These are phyloP conservation scores for Lachancea lanzarotensis DNA, from an alignment of 805 yeast species.

Conservation along the genomic window DNA sequence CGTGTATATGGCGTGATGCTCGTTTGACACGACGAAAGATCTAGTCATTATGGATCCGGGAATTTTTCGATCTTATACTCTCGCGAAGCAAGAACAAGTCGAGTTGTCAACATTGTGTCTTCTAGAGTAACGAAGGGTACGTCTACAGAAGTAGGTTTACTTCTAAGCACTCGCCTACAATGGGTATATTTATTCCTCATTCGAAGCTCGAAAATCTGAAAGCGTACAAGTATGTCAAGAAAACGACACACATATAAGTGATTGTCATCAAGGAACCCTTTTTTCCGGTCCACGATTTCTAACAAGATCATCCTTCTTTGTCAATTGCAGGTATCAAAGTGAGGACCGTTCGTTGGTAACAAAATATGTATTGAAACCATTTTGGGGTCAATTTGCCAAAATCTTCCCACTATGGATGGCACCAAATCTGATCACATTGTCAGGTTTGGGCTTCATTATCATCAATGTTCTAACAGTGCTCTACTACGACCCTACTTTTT, in stretches of 20 bases:
- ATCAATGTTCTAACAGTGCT: slow-evolving; percentile 58
- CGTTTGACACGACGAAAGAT: no score
- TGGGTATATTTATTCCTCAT: slow-evolving; percentile 63
- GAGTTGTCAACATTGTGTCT: neutral
- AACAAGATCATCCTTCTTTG: slow-evolving; percentile 1
- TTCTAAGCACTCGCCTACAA: slow-evolving; percentile 17
- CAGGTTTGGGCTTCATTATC: slow-evolving; percentile 68
- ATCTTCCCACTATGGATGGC: slow-evolving; percentile 86
- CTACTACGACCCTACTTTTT: slow-evolving; percentile 64
- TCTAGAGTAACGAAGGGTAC: neutral
- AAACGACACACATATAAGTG: neutral
- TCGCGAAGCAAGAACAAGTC: neutral
- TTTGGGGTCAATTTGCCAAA: slow-evolving; percentile 68
- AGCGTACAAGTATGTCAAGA: slow-evolving; percentile 40
- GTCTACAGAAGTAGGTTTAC: neutral
- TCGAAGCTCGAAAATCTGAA: slow-evolving; percentile 45
- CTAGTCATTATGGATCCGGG: neutral
- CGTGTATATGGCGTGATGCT: no score
- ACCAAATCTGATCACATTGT: slow-evolving; percentile 81
- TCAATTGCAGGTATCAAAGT: slow-evolving; percentile 46
- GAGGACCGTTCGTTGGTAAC: slow-evolving; percentile 80
- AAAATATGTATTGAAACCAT: slow-evolving; percentile 68
- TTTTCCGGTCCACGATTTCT: neutral
- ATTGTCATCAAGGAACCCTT: neutral
- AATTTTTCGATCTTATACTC: neutral